Evolutionary conservation across 108 stramenopile species (phyloP).

Genomic region (Cyclotella cryptica): DNA sequence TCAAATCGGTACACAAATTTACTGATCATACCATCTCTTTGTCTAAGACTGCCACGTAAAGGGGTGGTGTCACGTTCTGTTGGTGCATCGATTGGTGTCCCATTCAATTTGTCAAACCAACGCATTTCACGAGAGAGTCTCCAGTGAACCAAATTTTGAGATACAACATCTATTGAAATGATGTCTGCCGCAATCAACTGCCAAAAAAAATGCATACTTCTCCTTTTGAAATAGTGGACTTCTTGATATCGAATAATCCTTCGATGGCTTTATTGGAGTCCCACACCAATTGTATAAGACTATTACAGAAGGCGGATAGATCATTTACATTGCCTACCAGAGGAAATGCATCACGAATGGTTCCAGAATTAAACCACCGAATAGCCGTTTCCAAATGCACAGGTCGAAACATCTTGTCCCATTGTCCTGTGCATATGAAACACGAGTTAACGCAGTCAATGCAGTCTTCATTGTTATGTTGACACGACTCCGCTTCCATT

Average conservation of each 20-base stretch:
- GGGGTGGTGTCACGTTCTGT: too few species aligned
- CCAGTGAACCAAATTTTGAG: not conserved
- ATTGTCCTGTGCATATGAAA: not conserved
- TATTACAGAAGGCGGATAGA: not conserved
- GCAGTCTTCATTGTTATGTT: too few species aligned
- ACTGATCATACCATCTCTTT: too few species aligned
- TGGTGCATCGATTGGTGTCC: too few species aligned
- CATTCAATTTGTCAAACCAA: too few species aligned
- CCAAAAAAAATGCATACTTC: not conserved
- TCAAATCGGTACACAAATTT: too few species aligned
- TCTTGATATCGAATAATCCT: not conserved
- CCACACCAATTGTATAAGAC: not conserved
- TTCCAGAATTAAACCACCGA: not conserved
- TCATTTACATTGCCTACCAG: not conserved
- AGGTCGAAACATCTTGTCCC: not conserved
- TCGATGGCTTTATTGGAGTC: not conserved
- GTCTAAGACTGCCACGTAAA: too few species aligned
- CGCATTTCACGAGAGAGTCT: not conserved
- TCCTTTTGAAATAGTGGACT: not conserved
- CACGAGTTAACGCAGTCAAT: too few species aligned
- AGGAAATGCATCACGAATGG: not conserved
- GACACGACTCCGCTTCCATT: too few species aligned
- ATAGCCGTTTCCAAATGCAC: not conserved
- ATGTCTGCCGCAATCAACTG: slow-evolving; percentile 2
- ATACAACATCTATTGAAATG: not conserved